These are phyloP conservation scores for Coniophora puteana DNA, from an alignment of 1,284 basidiomycete species.

Conservation along the genomic window DNA sequence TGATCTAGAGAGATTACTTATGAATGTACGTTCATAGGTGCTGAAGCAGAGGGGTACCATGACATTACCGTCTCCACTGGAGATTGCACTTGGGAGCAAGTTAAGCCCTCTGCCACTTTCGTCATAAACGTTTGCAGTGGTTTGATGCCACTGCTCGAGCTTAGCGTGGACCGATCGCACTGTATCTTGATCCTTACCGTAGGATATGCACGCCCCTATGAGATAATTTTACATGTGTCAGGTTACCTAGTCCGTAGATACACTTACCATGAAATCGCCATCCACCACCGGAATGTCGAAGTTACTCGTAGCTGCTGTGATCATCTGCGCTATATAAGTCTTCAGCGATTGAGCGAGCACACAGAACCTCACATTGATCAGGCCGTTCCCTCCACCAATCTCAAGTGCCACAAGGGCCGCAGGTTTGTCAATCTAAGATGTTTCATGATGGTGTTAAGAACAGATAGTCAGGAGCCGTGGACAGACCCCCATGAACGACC, in stretches of 20 bases:
- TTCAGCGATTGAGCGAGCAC: slow-evolving; percentile 7
- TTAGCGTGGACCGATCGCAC: no score
- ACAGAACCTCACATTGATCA: slow-evolving; percentile 36
- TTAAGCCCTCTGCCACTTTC: slow-evolving; percentile 22
- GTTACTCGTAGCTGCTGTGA: slow-evolving; percentile 33
- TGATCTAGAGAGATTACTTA: slow-evolving; percentile 25
- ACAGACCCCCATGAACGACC: slow-evolving; percentile 23
- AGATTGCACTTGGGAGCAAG: slow-evolving; percentile 30
- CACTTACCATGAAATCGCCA: slow-evolving; percentile 48
- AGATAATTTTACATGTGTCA: slow-evolving; percentile 4
- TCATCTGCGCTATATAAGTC: slow-evolving; percentile 22
- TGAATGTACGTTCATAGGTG: slow-evolving; percentile 8
- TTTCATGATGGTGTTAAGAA: slow-evolving; percentile 11
- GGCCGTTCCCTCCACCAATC: slow-evolving; percentile 58
- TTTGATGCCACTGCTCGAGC: slow-evolving; percentile 26
- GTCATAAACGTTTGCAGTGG: slow-evolving; percentile 38
- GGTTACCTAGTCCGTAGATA: slow-evolving; percentile 1
- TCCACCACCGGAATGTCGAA: slow-evolving; percentile 34
- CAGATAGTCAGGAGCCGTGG: background rate
- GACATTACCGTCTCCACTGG: slow-evolving; percentile 36
- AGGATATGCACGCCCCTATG: slow-evolving; percentile 33
- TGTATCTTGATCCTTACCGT: slow-evolving; percentile 17
- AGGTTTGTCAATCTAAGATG: slow-evolving; percentile 29
- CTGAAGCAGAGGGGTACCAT: slow-evolving; percentile 22
- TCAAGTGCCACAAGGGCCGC: slow-evolving; percentile 37